phyloP scores from a whole-genome alignment of 345 rosid species.

The Aurinia saxatilis region DNA sequence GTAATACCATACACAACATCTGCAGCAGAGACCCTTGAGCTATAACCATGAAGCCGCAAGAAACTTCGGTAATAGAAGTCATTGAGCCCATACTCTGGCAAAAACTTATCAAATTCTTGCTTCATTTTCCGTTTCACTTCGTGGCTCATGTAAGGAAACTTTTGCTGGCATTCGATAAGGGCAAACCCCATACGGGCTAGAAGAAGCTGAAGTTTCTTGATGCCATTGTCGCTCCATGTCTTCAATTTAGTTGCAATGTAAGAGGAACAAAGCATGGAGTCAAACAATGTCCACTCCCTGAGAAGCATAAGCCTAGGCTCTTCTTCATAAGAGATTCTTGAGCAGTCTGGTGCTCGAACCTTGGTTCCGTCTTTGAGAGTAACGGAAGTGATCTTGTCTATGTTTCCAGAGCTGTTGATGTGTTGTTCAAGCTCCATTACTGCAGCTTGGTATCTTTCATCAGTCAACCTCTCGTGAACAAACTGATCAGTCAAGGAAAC shows the following conservation, averaged over 20 bases:
- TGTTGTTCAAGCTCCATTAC: constrained; percentile 99
- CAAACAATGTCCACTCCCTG: constrained; percentile 93
- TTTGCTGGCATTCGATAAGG: constrained; percentile 88
- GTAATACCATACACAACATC: constrained; percentile 95
- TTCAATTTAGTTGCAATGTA: constrained; percentile 80
- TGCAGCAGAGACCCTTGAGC: constrained; percentile 93
- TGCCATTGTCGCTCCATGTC: constrained; percentile 97
- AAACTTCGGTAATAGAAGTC: constrained; percentile 88
- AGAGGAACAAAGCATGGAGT: constrained; percentile 89
- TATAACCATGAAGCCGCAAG: constrained; percentile 79
- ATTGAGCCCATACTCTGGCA: constrained; percentile 84
- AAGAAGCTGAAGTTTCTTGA: constrained; percentile 90
- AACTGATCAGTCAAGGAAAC: constrained; percentile 92
- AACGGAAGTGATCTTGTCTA: constrained; percentile 67
- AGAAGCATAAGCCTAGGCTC: constrained; percentile 88
- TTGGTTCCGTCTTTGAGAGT: constrained; percentile 89
- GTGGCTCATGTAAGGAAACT: constrained; percentile 88
- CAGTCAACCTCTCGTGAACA: constrained; percentile 86
- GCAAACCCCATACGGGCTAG: constrained; percentile 97
- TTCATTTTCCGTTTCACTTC: constrained; percentile 88
- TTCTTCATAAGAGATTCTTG: constrained; percentile 84
- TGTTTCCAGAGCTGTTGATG: constrained; percentile 70
- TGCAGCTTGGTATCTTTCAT: constrained; percentile 92
- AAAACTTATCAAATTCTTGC: constrained; percentile 72
- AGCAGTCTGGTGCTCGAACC: constrained; percentile 78